These are phyloP conservation scores for Lactuca sativa DNA, from an alignment of 129 eudicot species.

Conservation along the genomic window DNA sequence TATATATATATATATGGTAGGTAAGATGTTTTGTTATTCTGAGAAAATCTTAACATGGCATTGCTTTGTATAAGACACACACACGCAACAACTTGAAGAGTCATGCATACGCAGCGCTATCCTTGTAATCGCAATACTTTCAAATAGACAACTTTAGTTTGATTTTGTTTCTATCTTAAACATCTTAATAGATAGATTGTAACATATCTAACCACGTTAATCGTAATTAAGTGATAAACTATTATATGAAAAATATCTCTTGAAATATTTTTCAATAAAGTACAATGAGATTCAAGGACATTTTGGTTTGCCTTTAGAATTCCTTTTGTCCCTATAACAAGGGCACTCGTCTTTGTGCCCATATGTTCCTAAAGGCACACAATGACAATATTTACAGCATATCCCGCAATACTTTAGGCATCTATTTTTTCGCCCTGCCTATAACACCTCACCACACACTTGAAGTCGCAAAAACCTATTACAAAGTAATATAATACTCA, in stretches of 20 bases:
- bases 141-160: no score
- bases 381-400: conserved; percentile 40
- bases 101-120: no score
- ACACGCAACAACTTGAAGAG: no score
- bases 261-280: neutral
- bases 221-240: neutral
- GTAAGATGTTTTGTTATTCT: no score
- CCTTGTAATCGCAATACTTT: no score
- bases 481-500: neutral
- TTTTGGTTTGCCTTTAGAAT: conserved; percentile 44
- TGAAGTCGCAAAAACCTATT: conserved; percentile 48
- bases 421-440: conserved; percentile 41
- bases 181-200: neutral
- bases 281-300: conserved; percentile 29
- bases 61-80: no score
- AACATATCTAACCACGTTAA: neutral
- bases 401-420: conserved; percentile 51
- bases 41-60: no score
- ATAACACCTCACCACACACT: conserved; percentile 46
- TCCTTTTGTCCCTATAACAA: conserved; percentile 44
- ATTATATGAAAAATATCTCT: neutral
- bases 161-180: neutral
- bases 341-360: conserved; percentile 50
- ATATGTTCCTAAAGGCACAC: conserved; percentile 47
- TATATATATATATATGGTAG: no score